Conservation (phyloP, 768 basidiomycete genomes). For the Mycena chlorophos region DNA sequence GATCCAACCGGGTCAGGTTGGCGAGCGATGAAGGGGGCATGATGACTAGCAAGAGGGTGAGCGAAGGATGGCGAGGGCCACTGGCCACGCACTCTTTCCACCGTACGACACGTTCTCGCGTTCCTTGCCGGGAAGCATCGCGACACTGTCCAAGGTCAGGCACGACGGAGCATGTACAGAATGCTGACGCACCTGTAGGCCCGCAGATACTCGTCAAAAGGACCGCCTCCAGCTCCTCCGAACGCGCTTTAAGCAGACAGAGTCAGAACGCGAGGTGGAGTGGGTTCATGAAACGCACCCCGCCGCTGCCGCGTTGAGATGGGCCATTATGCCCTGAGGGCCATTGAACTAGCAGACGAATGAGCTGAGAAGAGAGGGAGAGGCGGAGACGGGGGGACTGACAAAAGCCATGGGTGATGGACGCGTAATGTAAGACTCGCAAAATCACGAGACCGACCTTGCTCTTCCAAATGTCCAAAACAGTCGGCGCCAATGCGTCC, state of each 20-base stretch:
- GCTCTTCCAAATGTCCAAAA: constrained; percentile 41
- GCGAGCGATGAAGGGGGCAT: constrained; percentile 97
- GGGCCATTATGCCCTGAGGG: constrained; percentile 62
- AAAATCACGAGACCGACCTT: constrained; percentile 36
- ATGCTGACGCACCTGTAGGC: too few species aligned
- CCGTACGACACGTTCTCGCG: constrained; percentile 93
- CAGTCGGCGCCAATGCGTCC: constrained; percentile 64
- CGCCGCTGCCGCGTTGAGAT: constrained; percentile 46
- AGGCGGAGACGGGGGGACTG: background rate
- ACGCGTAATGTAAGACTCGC: constrained; percentile 27
- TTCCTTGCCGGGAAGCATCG: constrained; percentile 85
- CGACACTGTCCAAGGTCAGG: too few species aligned
- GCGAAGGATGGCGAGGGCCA: constrained; percentile 17
- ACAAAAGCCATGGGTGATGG: constrained; percentile 17
- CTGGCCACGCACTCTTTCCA: constrained; percentile 79
- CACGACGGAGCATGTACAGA: too few species aligned
- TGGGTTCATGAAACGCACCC: background rate
- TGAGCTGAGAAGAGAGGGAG: constrained; percentile 1
- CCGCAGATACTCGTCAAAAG: constrained; percentile 90
- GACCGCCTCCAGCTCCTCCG: constrained; percentile 48
- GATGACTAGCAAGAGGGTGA: constrained; percentile 60
- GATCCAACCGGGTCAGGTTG: constrained; percentile 80
- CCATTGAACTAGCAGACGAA: constrained; percentile 42
- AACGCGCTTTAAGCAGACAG: constrained; percentile 48
- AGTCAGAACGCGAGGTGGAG: constrained; percentile 34